Evolutionary conservation across 2,329 filamentous ascomycete genomes (phyloP).

Genomic region (Trichoderma koningii): DNA sequence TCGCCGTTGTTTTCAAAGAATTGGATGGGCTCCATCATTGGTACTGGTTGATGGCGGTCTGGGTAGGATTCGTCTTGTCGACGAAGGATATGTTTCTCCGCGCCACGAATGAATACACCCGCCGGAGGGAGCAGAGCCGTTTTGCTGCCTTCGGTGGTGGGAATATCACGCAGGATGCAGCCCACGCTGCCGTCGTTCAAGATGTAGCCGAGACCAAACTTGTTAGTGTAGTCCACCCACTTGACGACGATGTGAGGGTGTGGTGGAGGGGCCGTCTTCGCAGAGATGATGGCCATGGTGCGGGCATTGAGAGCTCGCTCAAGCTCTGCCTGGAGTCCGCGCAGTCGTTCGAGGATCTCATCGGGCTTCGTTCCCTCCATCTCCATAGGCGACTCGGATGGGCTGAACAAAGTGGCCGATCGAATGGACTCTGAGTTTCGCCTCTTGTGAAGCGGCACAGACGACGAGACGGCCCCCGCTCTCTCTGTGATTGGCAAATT

Average conservation of each 20-base stretch:
- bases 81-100: conserved; percentile 69
- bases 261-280: conserved; percentile 55
- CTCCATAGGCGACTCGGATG: conserved; percentile 52
- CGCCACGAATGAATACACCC: conserved; percentile 70
- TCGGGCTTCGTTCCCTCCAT: conserved; percentile 61
- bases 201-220: conserved; percentile 82
- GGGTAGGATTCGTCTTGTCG: conserved; percentile 56
- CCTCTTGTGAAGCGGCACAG: conserved; percentile 34
- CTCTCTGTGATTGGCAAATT: conserved; percentile 38
- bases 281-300: conserved; percentile 61
- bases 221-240: conserved; percentile 89
- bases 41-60: conserved; percentile 63
- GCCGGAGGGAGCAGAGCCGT: conserved; percentile 64
- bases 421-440: conserved; percentile 39
- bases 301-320: conserved; percentile 65
- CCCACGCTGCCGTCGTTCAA: conserved; percentile 80
- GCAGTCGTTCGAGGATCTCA: conserved; percentile 57
- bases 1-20: conserved; percentile 74
- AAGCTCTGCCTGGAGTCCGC: conserved; percentile 59
- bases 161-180: conserved; percentile 63
- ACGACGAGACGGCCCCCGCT: conserved; percentile 35
- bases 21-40: conserved; percentile 64
- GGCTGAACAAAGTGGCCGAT: conserved; percentile 57
- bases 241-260: conserved; percentile 69
- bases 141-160: conserved; percentile 52